Evolutionary conservation across 164 flowering plant genomes (phyloP), one percentile per base, ranked within the genome.

Genomic region (Santalum album): DNA sequence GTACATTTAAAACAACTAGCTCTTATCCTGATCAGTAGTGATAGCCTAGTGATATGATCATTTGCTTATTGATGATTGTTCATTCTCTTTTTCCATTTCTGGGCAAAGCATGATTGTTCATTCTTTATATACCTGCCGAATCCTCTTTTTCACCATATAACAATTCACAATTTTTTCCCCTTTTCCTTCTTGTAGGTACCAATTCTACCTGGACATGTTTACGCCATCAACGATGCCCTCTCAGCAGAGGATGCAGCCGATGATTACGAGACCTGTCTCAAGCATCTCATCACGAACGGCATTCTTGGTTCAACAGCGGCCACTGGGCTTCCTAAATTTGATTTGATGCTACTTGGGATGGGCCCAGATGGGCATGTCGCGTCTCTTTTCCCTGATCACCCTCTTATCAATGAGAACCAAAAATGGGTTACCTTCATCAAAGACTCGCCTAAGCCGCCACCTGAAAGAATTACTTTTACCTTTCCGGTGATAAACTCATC

Each of bases 361-460:
- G 92, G 92, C 12, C 92, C 96, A 4, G 96, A 87, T 66, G 95
- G 95, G 12, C 95, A 87, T 50, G 76, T 87, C 6, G 95, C 88
- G 35, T 84, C 91, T 22, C 72, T 84, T 9, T 87, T 87, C 49
- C 91, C 95, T 0, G 85, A 84, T 11, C 95, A 87, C 63, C 83
- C 82, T 51, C 87, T 82, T 21, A 29, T 78, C 51, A 56, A 77
- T 6, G 91, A 84, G 72, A 72, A 67, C 3, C 19, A 80, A 64
- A 76, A 72, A 57, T 87, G 91, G 90, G 96, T 84, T 17, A 69
- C 84, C 50, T 79, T 62, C 62, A 76, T 87, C 20, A 76, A 61
- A 63, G 90, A 87, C 73, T 87, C 96, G 0, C 91, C 92, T 36
- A 87, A 87, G 36, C 91, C 89, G 26, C 89, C 91, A 14, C 91